phyloP scores from a whole-genome alignment of 805 yeast species.

The Cyberlindnera samutprakarnensis region DNA sequence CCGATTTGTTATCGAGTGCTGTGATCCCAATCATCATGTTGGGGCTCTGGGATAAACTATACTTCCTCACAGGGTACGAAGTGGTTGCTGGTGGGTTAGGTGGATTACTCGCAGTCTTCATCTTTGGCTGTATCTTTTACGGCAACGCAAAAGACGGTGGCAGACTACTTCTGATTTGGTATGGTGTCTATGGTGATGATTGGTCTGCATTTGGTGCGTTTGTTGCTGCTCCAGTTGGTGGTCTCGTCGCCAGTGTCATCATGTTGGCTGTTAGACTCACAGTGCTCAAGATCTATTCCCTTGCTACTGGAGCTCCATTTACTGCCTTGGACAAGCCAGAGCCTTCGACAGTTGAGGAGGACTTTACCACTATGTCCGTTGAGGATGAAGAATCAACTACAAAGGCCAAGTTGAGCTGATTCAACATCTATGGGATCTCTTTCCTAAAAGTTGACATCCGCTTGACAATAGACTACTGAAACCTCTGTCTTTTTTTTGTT shows the following conservation, averaged over 20 bases:
- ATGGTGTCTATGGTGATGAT: conserved; percentile 74
- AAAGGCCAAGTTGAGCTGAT: no score
- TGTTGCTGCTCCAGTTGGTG: conserved; percentile 83
- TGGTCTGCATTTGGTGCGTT: conserved; percentile 97
- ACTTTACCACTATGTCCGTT: not conserved
- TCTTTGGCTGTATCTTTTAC: conserved; percentile 80
- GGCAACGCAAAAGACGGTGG: conserved; percentile 71
- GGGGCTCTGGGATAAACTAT: conserved; percentile 62
- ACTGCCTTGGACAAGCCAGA: conserved; percentile 25
- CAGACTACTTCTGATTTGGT: conserved; percentile 60
- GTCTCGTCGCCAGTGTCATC: conserved; percentile 49
- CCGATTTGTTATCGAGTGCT: conserved; percentile 82
- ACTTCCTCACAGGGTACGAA: conserved; percentile 72
- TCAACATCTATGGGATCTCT: no score
- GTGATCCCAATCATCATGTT: conserved; percentile 78
- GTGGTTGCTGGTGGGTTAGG: conserved; percentile 80
- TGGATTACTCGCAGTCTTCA: conserved; percentile 70
- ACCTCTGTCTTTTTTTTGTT: no score
- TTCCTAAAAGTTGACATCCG: no score
- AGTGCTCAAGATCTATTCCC: conserved; percentile 18
- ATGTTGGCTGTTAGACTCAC: conserved; percentile 43
- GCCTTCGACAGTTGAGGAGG: not conserved
- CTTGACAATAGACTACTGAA: no score
- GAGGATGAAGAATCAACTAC: conserved; percentile 8
- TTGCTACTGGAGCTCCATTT: conserved; percentile 19